phyloP scores from a whole-genome alignment of 2,329 filamentous ascomycete species.

The Aspergillus thermomutatus region DNA sequence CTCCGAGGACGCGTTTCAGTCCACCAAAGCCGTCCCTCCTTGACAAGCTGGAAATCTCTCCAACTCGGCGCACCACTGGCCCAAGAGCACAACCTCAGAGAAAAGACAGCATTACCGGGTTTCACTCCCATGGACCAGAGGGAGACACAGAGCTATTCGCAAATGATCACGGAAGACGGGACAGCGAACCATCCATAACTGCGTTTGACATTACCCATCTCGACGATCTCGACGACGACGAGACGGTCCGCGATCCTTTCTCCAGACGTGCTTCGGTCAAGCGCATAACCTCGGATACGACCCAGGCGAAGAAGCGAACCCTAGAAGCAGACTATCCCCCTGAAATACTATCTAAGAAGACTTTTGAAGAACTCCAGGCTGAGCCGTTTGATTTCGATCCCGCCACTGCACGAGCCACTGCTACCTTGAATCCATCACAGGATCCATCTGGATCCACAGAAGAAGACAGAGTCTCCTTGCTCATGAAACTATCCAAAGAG shows the following conservation, averaged over 20 bases:
- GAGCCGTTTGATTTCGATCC: slow-evolving; percentile 49
- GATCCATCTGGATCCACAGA: slow-evolving; percentile 18
- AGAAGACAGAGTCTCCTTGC: slow-evolving; percentile 35
- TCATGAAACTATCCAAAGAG: slow-evolving; percentile 33
- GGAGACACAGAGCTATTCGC: slow-evolving; percentile 24
- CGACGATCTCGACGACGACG: slow-evolving; percentile 30
- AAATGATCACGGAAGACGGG: slow-evolving; percentile 17
- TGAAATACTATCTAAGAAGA: slow-evolving; percentile 44
- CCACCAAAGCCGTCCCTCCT: slow-evolving; percentile 39
- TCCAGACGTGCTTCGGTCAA: slow-evolving; percentile 25
- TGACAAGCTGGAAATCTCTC: slow-evolving; percentile 36
- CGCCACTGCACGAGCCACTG: slow-evolving; percentile 16
- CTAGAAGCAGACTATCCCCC: slow-evolving; percentile 48
- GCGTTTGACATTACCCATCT: slow-evolving; percentile 32
- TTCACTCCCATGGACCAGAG: slow-evolving; percentile 14
- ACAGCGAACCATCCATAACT: slow-evolving; percentile 26
- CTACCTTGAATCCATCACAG: slow-evolving; percentile 15
- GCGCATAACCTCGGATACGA: slow-evolving; percentile 23
- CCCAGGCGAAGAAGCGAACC: slow-evolving; percentile 27
- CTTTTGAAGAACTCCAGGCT: slow-evolving; percentile 47
- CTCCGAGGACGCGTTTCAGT: slow-evolving; percentile 38
- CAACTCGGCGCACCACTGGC: slow-evolving; percentile 31
- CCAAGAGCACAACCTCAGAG: slow-evolving; percentile 24
- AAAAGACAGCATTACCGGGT: slow-evolving; percentile 16
- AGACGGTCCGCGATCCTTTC: slow-evolving; percentile 31